Evolutionary conservation across 2,329 filamentous ascomycete species (phyloP), one percentile per base, ranked within the genome.

Genomic region (Fusarium virguliforme): DNA sequence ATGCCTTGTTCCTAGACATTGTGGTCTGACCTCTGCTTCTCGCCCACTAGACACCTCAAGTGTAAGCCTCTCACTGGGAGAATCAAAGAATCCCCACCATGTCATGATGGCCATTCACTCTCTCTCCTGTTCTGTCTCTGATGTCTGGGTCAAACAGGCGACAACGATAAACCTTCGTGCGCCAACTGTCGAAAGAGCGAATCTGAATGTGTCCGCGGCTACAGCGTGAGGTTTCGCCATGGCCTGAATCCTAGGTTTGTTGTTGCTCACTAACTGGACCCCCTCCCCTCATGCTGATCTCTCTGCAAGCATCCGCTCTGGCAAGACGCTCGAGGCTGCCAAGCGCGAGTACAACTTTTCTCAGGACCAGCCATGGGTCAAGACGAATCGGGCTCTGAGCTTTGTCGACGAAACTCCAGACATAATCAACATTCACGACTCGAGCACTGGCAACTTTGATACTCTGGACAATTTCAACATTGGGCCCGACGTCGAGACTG

Each of bases 351-450:
- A 71, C 55, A 68, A 64, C 8, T 78, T 78, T 46, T 57, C 76
- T 6, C 63, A 75, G 12, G 70, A 73, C 4, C 76, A 78, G 38
- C 75, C 73, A 12, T 78, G 76, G 76, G 75, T 78, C 30, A 70
- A 70, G 48, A 75, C 73, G 26, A 76, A 66, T 40, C 63, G 74
- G 53, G 53, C 69, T 24, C 38, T 78, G 24, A 78, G 75, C 30
- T 78, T 78, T 22, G 67, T 78, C 8, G 75, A 78, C 38, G 76
- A 78, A 50, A 78, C 76, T 3, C 66, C 75, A 37, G 75, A 78
- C 13, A 68, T 78, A 12, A 73, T 77, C 55, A 76, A 75, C 35
- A 73, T 76, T 8, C 74, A 77, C 34, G 75, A 78, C 30, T 67
- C 70, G 8, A 63, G 62, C 10, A 64, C 61, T 4, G 70, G 62